Conservation (phyloP, 2,329 filamentous ascomycete genomes). For the Xylaria sp. region DNA sequence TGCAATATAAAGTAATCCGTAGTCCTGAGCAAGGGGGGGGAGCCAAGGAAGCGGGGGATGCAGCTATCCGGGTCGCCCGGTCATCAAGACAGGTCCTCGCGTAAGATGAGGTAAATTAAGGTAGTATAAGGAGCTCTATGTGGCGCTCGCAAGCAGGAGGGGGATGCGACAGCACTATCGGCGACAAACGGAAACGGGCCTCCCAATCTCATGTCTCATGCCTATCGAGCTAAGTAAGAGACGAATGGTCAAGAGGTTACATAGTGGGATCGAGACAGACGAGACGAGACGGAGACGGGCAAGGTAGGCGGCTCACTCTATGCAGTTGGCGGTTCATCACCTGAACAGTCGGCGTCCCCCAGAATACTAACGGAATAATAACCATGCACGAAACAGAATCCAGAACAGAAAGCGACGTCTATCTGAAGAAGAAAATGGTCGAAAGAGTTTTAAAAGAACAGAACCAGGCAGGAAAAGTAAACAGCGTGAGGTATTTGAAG, state of each 20-base stretch:
- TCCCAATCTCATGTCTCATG: not conserved
- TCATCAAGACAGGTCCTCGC: not conserved
- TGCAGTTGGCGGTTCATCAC: not conserved
- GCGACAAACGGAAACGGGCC: not conserved
- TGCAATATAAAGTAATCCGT: constrained; percentile 6
- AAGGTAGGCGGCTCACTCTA: not conserved
- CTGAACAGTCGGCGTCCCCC: not conserved
- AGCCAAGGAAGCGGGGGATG: constrained; percentile 7
- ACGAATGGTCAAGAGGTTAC: not conserved
- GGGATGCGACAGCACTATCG: not conserved
- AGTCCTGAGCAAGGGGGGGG: not conserved
- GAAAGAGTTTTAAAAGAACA: not conserved
- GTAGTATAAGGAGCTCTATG: constrained; percentile 4
- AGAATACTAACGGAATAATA: not conserved
- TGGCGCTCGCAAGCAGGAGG: not conserved
- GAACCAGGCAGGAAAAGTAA: not conserved
- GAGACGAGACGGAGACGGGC: too few relatives aligned
- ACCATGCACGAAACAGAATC: not conserved
- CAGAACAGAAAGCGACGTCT: not conserved
- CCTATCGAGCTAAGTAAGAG: not conserved
- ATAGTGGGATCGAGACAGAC: not conserved
- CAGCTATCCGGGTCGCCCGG: constrained; percentile 11
- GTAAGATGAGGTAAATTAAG: not conserved
- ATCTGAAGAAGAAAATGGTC: not conserved
- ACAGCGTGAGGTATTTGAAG: not conserved